phyloP scores from a whole-genome alignment of 148 eudicot genomes.

The Heliosperma pusillum region DNA sequence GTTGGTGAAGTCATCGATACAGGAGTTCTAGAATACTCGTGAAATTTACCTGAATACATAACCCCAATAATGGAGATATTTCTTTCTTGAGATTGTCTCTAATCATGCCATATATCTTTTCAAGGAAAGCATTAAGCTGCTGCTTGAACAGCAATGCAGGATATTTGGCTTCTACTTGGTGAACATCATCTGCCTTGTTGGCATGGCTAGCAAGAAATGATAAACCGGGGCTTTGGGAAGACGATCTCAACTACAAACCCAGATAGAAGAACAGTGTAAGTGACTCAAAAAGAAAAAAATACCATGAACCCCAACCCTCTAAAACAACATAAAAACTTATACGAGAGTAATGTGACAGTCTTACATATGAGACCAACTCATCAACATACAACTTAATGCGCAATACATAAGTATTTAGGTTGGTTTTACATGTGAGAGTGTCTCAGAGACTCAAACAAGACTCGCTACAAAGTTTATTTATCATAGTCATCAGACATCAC shows the following conservation, averaged over 20 bases:
- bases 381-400: neutral
- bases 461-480: neutral
- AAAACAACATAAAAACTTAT: neutral
- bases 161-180: conserved; percentile 97
- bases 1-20: no score
- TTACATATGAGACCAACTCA: neutral
- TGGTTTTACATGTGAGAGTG: no score
- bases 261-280: neutral
- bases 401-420: neutral
- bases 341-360: neutral
- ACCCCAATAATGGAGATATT: conserved; percentile 89
- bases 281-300: neutral
- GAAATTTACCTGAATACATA: conserved; percentile 79
- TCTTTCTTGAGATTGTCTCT: conserved; percentile 96
- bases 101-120: conserved; percentile 96
- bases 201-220: conserved; percentile 79
- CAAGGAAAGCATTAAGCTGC: conserved; percentile 96
- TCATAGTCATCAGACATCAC: neutral
- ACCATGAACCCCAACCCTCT: neutral
- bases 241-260: conserved; percentile 55
- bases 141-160: conserved; percentile 97
- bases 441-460: no score
- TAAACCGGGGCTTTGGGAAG: conserved; percentile 85
- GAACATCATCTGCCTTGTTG: conserved; percentile 68
- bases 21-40: neutral